These are phyloP conservation scores for Kwoniella heveanensis DNA, from an alignment of 768 basidiomycete genomes.

Conservation along the genomic window DNA sequence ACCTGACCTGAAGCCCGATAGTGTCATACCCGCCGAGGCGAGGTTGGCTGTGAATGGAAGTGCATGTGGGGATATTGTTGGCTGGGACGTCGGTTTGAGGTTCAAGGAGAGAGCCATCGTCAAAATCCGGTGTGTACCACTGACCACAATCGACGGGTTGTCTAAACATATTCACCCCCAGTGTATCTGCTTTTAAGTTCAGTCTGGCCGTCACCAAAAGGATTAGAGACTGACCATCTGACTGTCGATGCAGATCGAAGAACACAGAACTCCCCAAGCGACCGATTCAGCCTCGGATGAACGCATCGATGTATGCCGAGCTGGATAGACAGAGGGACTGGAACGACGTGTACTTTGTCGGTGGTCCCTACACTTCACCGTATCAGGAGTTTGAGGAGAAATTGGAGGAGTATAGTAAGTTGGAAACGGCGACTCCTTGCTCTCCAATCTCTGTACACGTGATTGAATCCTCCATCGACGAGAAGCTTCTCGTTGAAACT, in stretches of 20 bases:
- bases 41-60: constrained; percentile 30
- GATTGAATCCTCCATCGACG: too few relatives aligned
- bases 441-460: background rate
- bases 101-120: constrained; percentile 40
- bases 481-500: too few relatives aligned
- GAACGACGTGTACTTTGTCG: constrained; percentile 24
- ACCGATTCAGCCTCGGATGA: constrained; percentile 9
- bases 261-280: constrained; percentile 23
- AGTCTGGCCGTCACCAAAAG: too few relatives aligned
- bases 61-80: constrained; percentile 28
- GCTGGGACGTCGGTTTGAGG: constrained; percentile 38
- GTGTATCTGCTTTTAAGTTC: too few relatives aligned
- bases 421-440: background rate
- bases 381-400: constrained; percentile 6
- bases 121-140: constrained; percentile 37
- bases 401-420: constrained; percentile 28
- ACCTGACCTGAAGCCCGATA: constrained; percentile 28
- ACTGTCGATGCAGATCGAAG: background rate
- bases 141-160: too few relatives aligned
- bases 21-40: constrained; percentile 27
- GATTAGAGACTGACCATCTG: too few relatives aligned
- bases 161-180: too few relatives aligned
- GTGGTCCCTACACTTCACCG: constrained; percentile 2
- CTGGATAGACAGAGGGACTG: constrained; percentile 3
- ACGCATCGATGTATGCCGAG: background rate